phyloP scores from a whole-genome alignment of 2,329 filamentous ascomycete genomes.

The Ceratocystis papillata region DNA sequence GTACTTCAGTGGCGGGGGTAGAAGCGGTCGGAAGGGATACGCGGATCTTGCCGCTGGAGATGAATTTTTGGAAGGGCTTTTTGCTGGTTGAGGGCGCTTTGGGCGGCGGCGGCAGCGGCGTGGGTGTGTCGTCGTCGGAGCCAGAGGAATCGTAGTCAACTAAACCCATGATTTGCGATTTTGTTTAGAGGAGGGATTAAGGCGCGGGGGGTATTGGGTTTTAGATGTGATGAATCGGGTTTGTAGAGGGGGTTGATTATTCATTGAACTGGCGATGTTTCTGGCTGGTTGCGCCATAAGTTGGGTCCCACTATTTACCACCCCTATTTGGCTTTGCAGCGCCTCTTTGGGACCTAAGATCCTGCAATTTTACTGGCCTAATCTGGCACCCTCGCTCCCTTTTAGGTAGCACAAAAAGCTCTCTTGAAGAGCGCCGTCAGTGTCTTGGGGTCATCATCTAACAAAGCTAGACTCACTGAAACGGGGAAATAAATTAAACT shows the following conservation, averaged over 20 bases:
- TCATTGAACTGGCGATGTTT: no score
- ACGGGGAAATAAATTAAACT: no score
- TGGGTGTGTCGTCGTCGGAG: conserved; percentile 50
- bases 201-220: background rate
- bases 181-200: background rate
- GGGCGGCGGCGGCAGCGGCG: conserved; percentile 28
- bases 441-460: no score
- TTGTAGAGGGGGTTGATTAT: background rate
- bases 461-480: no score
- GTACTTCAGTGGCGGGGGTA: conserved; percentile 32
- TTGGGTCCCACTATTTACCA: no score
- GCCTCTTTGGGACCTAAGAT: no score
- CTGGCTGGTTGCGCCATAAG: no score
- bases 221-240: background rate
- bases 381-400: no score
- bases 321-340: no score
- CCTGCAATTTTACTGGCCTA: no score
- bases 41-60: conserved; percentile 76
- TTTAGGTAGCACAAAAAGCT: no score
- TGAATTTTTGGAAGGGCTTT: conserved; percentile 63
- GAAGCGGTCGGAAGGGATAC: conserved; percentile 56
- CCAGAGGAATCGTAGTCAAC: conserved; percentile 72
- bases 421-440: no score
- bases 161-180: conserved; percentile 50
- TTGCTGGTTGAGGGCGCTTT: conserved; percentile 34